A percentile compares a stretch with the other conserved stretches of the same genome.
phyloP scores from a whole-genome alignment of 306 rosid genomes.

The Cucumis hystrix region DNA sequence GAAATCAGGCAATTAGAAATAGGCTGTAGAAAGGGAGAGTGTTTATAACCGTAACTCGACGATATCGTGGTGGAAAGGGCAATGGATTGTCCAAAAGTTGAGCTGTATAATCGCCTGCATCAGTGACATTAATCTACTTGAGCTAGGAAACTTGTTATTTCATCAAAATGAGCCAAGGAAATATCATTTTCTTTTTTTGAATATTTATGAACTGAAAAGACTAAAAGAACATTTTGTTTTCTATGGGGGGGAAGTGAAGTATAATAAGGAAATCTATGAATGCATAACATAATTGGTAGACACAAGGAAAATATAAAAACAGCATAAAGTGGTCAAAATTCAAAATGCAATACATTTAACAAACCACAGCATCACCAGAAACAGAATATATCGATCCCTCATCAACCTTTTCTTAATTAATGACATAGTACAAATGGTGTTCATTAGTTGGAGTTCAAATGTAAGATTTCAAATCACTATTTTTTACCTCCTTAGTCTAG shows the following conservation, averaged over 20 bases:
- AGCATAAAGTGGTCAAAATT: background rate
- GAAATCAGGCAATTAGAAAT: background rate
- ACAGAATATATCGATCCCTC: background rate
- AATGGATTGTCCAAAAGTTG: background rate
- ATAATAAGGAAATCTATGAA: background rate
- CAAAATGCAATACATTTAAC: background rate
- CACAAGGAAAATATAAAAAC: background rate
- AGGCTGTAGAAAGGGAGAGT: background rate
- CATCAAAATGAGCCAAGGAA: background rate
- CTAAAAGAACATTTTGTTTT: background rate
- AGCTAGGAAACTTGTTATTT: background rate
- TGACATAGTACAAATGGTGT: background rate
- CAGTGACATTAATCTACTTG: background rate
- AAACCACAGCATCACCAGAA: background rate
- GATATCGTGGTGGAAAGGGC: background rate
- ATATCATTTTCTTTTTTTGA: background rate
- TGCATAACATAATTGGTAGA: background rate
- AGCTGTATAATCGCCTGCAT: background rate
- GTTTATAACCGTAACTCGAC: slow-evolving; percentile 9
- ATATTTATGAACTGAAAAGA: background rate
- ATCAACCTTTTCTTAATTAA: background rate
- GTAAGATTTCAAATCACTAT: background rate
- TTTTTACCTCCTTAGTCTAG: background rate
- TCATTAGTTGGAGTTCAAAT: background rate
- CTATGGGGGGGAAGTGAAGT: background rate